phyloP scores from a whole-genome alignment of 1,139 yeast species.

The Petasospora rhodanensis region DNA sequence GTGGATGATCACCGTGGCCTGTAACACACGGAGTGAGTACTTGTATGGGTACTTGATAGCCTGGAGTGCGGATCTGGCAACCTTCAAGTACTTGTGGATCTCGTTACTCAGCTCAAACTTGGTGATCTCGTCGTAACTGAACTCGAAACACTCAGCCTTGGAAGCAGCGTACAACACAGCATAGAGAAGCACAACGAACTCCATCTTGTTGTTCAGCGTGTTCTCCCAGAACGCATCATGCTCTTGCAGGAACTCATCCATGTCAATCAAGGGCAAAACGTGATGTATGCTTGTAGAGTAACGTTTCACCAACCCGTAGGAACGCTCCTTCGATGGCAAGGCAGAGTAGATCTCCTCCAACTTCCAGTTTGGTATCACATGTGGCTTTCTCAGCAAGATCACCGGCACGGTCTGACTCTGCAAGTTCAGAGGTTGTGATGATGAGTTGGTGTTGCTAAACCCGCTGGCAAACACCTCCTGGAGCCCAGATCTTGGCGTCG shows the following conservation, averaged over 20 bases:
- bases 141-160: slow-evolving; percentile 52
- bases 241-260: slow-evolving; percentile 38
- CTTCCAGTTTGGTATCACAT: slow-evolving; percentile 19
- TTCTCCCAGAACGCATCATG: slow-evolving; percentile 49
- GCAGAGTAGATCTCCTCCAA: slow-evolving; percentile 25
- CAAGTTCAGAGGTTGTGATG: slow-evolving; percentile 8
- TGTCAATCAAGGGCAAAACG: slow-evolving; percentile 44
- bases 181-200: slow-evolving; percentile 44
- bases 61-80: slow-evolving; percentile 45
- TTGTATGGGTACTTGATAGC: slow-evolving; percentile 52
- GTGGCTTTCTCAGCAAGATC: slow-evolving; percentile 21
- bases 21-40: slow-evolving; percentile 40
- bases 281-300: slow-evolving; percentile 51
- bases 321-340: slow-evolving; percentile 40
- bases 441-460: slow-evolving; percentile 10
- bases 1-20: slow-evolving; percentile 49
- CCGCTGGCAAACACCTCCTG: slow-evolving; percentile 16
- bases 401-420: slow-evolving; percentile 22
- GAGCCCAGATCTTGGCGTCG: slow-evolving; percentile 11
- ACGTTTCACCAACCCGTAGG: slow-evolving; percentile 44
- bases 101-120: slow-evolving; percentile 41
- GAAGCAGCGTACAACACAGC: slow-evolving; percentile 52
- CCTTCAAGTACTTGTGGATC: slow-evolving; percentile 43
- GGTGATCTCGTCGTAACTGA: slow-evolving; percentile 27
- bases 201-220: slow-evolving; percentile 28